Evolutionary conservation across 2,329 filamentous ascomycete species (phyloP), one percentile per base, ranked within the genome.

Genomic region (Sclerotinia nivalis): DNA sequence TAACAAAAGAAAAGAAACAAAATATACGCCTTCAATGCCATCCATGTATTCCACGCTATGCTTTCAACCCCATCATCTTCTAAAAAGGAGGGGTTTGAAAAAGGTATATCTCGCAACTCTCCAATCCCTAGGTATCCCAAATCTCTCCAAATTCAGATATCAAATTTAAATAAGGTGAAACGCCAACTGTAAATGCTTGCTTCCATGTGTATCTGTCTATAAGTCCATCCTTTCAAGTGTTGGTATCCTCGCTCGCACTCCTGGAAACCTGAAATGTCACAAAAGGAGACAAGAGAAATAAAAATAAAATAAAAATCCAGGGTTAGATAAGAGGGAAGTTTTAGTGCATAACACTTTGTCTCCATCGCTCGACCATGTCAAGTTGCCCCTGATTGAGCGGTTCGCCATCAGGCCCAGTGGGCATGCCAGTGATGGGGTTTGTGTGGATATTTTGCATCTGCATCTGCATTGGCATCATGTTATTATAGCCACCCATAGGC

Each of bases 311-410:
- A 22, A 59, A 25, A 58, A n/a, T 18, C 1, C 8, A 34, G 37
- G 8, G 20, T 56, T 31, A 8, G 25, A 25, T n/a, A 1, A 58
- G 15, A 58, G n/a, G 20, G 13, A 54, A 18, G 28, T 50, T 52
- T 71, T 64, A 78, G 56, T 78, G 77, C 76, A 78, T 78, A 10
- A 79, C 76, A 56, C 77, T 78, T 71, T 79, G 78, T 58, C 78
- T 76, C 78, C 78, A 79, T 52, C 75, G 71, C 73, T 79, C 78
- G 34, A 79, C 78, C 78, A 78, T 79, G 72, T 79, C 78, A 66
- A 75, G 73, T 70, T 79, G 77, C 2, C 77, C 77, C 68, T 79
- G 75, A 61, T 77, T 76, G 20, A 75, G 66, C 20, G 75, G 75
- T 66, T 73, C 72, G 61, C 69, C 68, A 8, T 68, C 71, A 15